These are phyloP conservation scores for Verticillium albo-atrum DNA, from an alignment of 2,329 filamentous ascomycete genomes.

Conservation along the genomic window DNA sequence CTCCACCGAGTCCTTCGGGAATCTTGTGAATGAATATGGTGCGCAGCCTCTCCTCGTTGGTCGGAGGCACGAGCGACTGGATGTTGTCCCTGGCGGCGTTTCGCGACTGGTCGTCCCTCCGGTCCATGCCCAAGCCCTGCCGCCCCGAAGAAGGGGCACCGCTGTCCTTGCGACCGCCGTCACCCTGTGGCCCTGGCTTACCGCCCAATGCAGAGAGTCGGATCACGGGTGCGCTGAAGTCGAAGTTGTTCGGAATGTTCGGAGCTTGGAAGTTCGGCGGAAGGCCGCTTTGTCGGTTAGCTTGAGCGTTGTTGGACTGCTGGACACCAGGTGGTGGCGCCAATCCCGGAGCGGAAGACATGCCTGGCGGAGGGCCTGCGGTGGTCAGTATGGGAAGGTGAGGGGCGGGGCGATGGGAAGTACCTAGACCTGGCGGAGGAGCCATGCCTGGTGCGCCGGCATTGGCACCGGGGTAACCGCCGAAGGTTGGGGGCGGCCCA, in stretches of 20 bases:
- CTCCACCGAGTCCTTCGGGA: conserved; percentile 70
- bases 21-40: conserved; percentile 90
- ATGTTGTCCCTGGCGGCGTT: conserved; percentile 63
- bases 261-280: conserved; percentile 84
- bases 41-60: conserved; percentile 82
- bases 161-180: conserved; percentile 40
- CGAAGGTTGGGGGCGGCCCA: conserved; percentile 70
- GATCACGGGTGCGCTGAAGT: conserved; percentile 96
- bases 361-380: conserved; percentile 68
- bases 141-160: conserved; percentile 36
- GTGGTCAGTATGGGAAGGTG: conserved; percentile 8
- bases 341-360: conserved; percentile 76
- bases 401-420: conserved; percentile 18
- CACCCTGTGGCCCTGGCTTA: conserved; percentile 47
- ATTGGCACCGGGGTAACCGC: conserved; percentile 59
- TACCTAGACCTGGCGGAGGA: conserved; percentile 80
- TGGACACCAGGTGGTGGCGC: conserved; percentile 73
- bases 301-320: conserved; percentile 67
- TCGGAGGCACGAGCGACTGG: conserved; percentile 74
- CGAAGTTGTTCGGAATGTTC: conserved; percentile 92
- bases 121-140: conserved; percentile 55
- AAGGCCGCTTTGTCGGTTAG: conserved; percentile 75
- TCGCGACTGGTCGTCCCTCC: conserved; percentile 62
- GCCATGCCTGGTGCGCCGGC: conserved; percentile 61
- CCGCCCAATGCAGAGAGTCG: conserved; percentile 75